Evolutionary conservation across 129 eudicot species (phyloP).

Genomic region (Pittosporum tobira): DNA sequence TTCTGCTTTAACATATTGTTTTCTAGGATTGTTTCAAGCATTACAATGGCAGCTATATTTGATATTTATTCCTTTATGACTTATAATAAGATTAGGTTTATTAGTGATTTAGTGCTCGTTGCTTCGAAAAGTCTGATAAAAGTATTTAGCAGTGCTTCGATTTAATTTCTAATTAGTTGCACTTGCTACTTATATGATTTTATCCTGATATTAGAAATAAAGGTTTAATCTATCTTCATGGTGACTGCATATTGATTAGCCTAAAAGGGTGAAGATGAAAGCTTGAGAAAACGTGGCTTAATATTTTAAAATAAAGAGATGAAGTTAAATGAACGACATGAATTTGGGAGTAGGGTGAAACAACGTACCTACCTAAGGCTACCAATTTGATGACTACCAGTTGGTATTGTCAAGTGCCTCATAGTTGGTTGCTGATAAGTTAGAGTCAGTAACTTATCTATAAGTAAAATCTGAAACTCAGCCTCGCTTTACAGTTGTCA

Average conservation of each 20-base stretch:
- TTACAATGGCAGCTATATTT: neutral
- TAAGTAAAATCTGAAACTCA: neutral
- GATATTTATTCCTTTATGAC: neutral
- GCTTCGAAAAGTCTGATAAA: neutral
- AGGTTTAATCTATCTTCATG: too few relatives aligned
- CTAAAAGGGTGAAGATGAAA: neutral
- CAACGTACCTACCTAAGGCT: neutral
- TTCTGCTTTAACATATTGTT: neutral
- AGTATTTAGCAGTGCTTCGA: neutral
- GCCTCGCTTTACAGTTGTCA: neutral
- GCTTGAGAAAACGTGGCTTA: neutral
- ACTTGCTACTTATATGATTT: neutral
- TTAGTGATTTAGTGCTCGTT: neutral
- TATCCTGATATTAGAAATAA: neutral
- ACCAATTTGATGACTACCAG: neutral
- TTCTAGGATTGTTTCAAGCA: neutral
- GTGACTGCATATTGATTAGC: neutral
- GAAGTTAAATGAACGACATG: neutral
- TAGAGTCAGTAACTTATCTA: neutral
- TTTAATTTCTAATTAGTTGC: neutral
- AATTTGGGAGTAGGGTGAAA: neutral
- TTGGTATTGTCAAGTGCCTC: neutral
- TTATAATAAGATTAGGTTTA: neutral
- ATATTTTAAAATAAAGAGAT: neutral
- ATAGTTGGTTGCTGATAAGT: neutral